Percentiles rank a stretch among this genome's conserved stretches.
phyloP scores from a whole-genome alignment of 345 rosid species.

The Eucalyptus grandis region DNA sequence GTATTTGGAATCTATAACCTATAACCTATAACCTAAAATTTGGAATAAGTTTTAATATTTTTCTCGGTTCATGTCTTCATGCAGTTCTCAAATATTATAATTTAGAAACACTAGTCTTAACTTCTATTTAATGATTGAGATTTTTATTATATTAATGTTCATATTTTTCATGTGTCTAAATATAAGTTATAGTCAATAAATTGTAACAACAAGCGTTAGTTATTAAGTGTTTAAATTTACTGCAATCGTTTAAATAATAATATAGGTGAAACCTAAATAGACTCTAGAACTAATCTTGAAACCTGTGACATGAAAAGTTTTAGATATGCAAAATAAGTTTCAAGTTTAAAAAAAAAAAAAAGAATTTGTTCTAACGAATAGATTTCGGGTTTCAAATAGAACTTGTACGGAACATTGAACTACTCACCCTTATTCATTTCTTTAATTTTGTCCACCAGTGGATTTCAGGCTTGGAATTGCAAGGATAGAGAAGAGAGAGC shows the following conservation, averaged over 20 bases:
- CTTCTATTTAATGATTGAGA: too few species aligned
- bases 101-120: accelerated
- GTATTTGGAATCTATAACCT: accelerated
- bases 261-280: accelerated
- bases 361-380: too few species aligned
- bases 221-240: too few species aligned
- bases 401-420: accelerated
- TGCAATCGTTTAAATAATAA: too few species aligned
- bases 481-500: not conserved
- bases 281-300: accelerated
- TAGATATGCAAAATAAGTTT: accelerated
- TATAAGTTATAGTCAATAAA: accelerated
- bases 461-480: not conserved
- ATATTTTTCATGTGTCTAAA: too few species aligned
- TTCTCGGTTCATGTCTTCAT: accelerated
- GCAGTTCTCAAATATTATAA: too few species aligned
- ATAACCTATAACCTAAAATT: accelerated
- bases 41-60: too few species aligned
- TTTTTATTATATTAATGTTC: accelerated
- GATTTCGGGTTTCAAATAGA: too few species aligned
- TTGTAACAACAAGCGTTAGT: accelerated
- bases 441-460: not conserved
- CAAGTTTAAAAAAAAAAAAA: too few species aligned
- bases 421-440: accelerated
- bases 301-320: accelerated